These are phyloP conservation scores for Pseudovirgaria hyperparasitica DNA, from an alignment of 2,329 filamentous ascomycete species.

Conservation along the genomic window DNA sequence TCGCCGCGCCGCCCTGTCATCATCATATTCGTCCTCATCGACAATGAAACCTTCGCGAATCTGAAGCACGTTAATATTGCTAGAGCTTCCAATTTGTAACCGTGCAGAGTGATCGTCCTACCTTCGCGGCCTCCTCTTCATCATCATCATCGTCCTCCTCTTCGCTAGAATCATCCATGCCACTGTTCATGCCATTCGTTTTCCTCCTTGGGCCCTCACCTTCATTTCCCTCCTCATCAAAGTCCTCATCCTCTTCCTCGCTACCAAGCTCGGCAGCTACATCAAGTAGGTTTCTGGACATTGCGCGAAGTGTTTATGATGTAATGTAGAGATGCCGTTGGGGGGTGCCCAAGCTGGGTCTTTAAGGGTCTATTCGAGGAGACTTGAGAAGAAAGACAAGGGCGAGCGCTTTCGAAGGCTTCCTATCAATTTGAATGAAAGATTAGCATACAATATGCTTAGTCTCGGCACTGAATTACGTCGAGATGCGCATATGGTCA, in stretches of 20 bases:
- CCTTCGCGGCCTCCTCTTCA: slow-evolving; percentile 20
- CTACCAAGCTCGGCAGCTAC: slow-evolving; percentile 76
- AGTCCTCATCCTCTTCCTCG: slow-evolving; percentile 26
- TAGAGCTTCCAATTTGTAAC: slow-evolving; percentile 10
- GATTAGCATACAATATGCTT: no score
- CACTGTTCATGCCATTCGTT: slow-evolving; percentile 16
- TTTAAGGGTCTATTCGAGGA: no score
- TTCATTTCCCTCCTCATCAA: slow-evolving; percentile 15
- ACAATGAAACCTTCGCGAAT: slow-evolving; percentile 93
- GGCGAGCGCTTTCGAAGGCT: no score
- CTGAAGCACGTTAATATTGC: slow-evolving; percentile 33
- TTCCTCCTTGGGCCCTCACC: slow-evolving; percentile 13
- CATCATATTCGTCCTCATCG: slow-evolving; percentile 71
- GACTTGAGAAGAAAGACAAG: no score
- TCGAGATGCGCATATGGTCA: no score
- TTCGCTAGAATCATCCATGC: slow-evolving; percentile 26
- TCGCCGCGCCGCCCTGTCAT: slow-evolving; percentile 47
- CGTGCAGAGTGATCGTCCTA: slow-evolving; percentile 8
- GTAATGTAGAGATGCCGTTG: no score
- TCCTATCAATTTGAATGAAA: no score
- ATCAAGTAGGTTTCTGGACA: slow-evolving; percentile 55
- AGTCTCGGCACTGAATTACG: no score
- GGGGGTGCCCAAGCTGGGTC: no score
- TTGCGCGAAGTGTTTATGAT: slow-evolving; percentile 9
- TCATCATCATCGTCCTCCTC: slow-evolving; percentile 25